Base-by-base conservation (phyloP, 306 rosid species). In the Corylus heterophylla region DNA sequence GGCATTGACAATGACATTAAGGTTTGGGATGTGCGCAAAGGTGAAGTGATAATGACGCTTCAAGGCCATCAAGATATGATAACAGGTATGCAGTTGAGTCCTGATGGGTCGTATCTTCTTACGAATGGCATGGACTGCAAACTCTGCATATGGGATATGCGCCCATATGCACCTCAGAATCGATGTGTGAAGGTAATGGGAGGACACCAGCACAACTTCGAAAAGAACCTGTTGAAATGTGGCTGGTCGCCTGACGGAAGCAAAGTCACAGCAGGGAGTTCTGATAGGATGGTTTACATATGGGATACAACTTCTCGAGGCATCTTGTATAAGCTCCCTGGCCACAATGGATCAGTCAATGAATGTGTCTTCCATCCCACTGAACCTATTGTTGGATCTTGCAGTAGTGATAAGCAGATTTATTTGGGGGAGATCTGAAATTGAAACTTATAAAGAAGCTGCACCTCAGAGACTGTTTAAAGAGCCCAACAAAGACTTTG, bases 41-140 rank as follows among this genome's bases (percentile, higher is more conserved):
- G 92, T 44, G 98, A 95, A 86, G 98, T 95, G 35, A 76, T 72
- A 62, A 91, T 91, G 98, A 89, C 97, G 22, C 97, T 95, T 66
- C 98, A 92, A 84, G 98, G 98, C 39, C 98, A 95, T 82, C 94
- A 90, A 85, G 98, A 92, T 82, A 95, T 92, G 97, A 95, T 95
- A 77, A 95, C 98, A 1, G 85, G 90, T n/a, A 95, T 95, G 98
- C 88, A 91, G 54, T 69, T 95, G 89, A 95, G 98, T 76, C 98
- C 97, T n/a, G 98, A 95, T 83, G 98, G 98, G 56, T 95, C 98
- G 12, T 95, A 92, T 81, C 97, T 95, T 73, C 96, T 92, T 68
- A 92, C 98, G 13, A 95, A 95, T 58, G 98, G 92, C 84, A 95
- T 95, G 98, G 98, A 95, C 75, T 87, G 93, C 92, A 92, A 91